phyloP scores from a whole-genome alignment of 768 basidiomycete species.

The Botryobasidium botryosum region DNA sequence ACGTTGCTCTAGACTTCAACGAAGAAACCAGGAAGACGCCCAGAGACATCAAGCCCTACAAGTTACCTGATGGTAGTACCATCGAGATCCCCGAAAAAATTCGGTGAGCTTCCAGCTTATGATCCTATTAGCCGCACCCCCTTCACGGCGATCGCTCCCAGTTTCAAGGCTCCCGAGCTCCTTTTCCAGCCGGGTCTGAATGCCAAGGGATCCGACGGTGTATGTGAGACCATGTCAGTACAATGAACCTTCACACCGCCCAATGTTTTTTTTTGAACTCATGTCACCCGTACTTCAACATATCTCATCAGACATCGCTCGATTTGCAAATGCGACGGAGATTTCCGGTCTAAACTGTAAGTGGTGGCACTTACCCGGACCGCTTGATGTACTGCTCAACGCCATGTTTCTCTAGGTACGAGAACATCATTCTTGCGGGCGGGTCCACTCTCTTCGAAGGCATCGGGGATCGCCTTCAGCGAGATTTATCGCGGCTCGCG shows the following conservation, averaged over 20 bases:
- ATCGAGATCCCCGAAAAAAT: conserved; percentile 33
- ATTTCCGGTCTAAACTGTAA: neutral
- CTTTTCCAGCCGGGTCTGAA: neutral
- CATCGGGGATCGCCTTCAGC: neutral
- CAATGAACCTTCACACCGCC: neutral
- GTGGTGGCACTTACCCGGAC: neutral
- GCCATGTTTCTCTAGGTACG: neutral
- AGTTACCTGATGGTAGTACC: conserved; percentile 32
- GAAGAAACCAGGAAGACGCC: conserved; percentile 32
- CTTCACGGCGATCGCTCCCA: neutral
- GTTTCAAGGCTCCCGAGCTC: neutral
- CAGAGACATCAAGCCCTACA: conserved; percentile 30
- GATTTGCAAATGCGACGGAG: neutral
- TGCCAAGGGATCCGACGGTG: neutral
- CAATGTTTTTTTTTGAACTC: neutral
- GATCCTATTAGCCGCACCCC: neutral
- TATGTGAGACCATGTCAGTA: neutral
- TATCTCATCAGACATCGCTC: neutral
- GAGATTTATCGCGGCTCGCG: neutral
- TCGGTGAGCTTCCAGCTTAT: conserved; percentile 12
- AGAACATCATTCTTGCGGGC: neutral
- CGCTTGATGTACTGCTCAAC: neutral
- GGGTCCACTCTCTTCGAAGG: neutral
- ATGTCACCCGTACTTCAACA: neutral
- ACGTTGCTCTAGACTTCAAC: conserved; percentile 33